Evolutionary conservation across 192 early-diverging fungal species (phyloP), one percentile per base, ranked within the genome.

Genomic region (Mortierella hygrophila): DNA sequence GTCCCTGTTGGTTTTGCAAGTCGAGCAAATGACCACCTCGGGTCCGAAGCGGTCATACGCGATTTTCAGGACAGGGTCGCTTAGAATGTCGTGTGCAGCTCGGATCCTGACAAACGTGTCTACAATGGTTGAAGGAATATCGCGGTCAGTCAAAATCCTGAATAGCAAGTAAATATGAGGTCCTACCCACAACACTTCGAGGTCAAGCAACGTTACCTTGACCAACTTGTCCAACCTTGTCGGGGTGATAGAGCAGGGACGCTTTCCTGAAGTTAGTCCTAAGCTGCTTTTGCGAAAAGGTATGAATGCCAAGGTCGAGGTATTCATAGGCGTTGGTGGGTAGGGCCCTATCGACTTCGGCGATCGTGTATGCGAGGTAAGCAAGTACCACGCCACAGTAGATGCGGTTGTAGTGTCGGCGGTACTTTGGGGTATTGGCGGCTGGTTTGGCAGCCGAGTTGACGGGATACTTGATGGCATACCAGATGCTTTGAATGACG

Each of bases 41-140:
- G 87, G 71, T 37, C 89, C 89, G 63, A 90, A 90, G 49, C 86
- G 78, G 23, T 90, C 89, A 63, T 90, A 90, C 13, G 89, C 89
- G 32, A 68, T 68, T 38, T 83, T 80, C 38, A 55, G 55, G 3
- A 88, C 78, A 37, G 89, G 89, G 40, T 88, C 80, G 16, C 70
- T 85, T 60, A 90, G 68, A 35, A 85, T 76, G 52, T 90, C 86
- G 68, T 88, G 84, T 35, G 87, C 87, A 8, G 70, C 78, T 15
- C 89, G 78, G 23, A 90, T 82, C 21, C 52, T 37, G n/a, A 90
- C 81, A 70, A 86, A 90, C n/a, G 72, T 79, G 54, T 69, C 82
- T 83, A 71, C 13, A 21, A 23, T 21, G 11, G 20, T 65, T 32
- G 60, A 47, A 29, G 65, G 73, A 6, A 6, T 32, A 40, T n/a